phyloP scores from a whole-genome alignment of 73 alveolate species.

The Paramecium octaurelia region DNA sequence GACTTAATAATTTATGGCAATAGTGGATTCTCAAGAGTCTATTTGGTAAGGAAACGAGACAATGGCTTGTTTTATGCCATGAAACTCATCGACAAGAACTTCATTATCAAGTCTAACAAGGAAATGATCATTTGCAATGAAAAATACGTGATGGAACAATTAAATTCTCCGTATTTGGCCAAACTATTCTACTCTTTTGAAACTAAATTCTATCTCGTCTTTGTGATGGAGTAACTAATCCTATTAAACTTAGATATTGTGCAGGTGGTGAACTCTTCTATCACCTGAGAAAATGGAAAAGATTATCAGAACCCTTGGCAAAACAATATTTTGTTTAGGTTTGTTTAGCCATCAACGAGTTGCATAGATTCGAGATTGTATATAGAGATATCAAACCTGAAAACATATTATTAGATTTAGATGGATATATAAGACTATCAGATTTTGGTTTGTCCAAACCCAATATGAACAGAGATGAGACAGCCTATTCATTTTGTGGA shows the following conservation, averaged over 20 bases:
- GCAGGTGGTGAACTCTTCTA: conserved; percentile 77
- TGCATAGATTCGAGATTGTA: conserved; percentile 78
- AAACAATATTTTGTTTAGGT: conserved; percentile 83
- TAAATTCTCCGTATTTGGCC: conserved; percentile 39
- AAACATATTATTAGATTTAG: conserved; percentile 81
- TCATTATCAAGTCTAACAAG: conserved; percentile 23
- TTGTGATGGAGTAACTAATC: conserved; percentile 63
- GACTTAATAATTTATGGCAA: neutral
- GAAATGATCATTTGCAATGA: conserved; percentile 40
- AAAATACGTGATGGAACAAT: conserved; percentile 19
- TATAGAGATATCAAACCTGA: conserved; percentile 95
- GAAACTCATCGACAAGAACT: conserved; percentile 41
- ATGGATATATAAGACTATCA: conserved; percentile 80
- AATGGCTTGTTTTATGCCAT: conserved; percentile 24
- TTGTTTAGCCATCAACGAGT: conserved; percentile 76
- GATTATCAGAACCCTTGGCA: conserved; percentile 71
- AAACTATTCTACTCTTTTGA: conserved; percentile 56
- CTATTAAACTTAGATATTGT: neutral
- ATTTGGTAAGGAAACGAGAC: conserved; percentile 12
- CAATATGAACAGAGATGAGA: conserved; percentile 53
- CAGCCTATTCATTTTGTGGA: conserved; percentile 81
- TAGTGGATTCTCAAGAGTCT: neutral
- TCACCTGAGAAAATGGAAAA: conserved; percentile 70
- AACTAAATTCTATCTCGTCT: conserved; percentile 63
- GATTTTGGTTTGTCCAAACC: conserved; percentile 91